Conservation (phyloP, 2,329 filamentous ascomycete species). For the Anthostomella pinea region DNA sequence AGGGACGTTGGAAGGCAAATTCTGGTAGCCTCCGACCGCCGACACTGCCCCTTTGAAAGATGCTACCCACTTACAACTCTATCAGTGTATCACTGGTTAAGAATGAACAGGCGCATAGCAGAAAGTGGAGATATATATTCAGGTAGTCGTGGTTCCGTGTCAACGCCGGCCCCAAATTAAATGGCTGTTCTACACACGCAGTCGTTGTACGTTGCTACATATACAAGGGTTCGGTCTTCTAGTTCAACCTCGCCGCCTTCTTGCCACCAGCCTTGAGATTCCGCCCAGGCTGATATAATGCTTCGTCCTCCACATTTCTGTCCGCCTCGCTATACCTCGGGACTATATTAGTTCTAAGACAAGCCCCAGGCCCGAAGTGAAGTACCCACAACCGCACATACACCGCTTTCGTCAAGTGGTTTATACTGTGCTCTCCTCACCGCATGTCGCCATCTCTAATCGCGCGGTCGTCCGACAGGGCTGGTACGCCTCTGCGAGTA, state of each 20-base stretch:
- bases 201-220: constrained; percentile 7
- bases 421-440: no score
- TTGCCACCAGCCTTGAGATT: no score
- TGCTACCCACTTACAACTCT: background rate
- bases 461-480: background rate
- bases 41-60: constrained; percentile 2
- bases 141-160: background rate
- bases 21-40: constrained; percentile 3
- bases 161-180: constrained; percentile 1
- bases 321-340: no score
- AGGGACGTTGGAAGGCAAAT: constrained; percentile 8
- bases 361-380: constrained; percentile 4
- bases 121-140: no score
- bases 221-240: constrained; percentile 11
- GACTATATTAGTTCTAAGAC: constrained; percentile 2
- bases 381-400: constrained; percentile 8
- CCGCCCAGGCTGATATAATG: no score
- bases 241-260: background rate
- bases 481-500: constrained; percentile 42
- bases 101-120: no score
- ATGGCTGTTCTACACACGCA: constrained; percentile 8
- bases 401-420: no score
- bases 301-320: constrained; percentile 1
- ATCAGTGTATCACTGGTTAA: no score
- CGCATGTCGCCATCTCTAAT: background rate